Evolutionary conservation across 2,329 filamentous ascomycete genomes (phyloP).

Genomic region (Exophiala sideris): DNA sequence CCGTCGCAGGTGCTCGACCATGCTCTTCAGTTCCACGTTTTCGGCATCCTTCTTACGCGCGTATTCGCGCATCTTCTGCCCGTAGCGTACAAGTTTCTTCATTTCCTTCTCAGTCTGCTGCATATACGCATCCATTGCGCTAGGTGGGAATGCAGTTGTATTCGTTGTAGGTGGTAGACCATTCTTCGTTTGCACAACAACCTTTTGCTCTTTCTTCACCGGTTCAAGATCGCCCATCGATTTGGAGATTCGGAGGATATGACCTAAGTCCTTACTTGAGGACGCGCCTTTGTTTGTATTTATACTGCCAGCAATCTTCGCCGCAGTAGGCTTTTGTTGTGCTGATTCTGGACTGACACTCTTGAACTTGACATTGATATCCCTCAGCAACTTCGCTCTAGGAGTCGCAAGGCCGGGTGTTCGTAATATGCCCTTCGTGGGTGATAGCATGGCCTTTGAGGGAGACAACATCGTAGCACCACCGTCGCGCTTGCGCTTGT

Average conservation of each 20-base stretch:
- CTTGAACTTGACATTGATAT: slow-evolving; percentile 41
- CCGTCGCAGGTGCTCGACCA: slow-evolving; percentile 14
- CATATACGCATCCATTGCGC: slow-evolving; percentile 57
- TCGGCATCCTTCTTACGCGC: slow-evolving; percentile 22
- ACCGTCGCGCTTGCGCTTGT: slow-evolving; percentile 22
- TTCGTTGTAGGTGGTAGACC: not conserved
- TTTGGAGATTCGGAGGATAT: not conserved
- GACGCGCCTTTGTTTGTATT: not conserved
- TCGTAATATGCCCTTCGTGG: slow-evolving; percentile 62
- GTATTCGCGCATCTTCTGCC: slow-evolving; percentile 26
- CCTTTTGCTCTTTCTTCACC: not conserved
- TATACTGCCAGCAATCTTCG: too few relatives aligned
- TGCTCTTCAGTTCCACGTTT: slow-evolving; percentile 20
- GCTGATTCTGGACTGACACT: slow-evolving; percentile 23
- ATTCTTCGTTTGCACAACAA: not conserved
- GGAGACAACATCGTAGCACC: not conserved
- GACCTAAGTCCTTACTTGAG: not conserved
- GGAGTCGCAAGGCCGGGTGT: slow-evolving; percentile 58
- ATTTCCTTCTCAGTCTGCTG: slow-evolving; percentile 58
- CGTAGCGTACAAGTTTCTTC: slow-evolving; percentile 57
- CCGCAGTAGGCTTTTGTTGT: not conserved
- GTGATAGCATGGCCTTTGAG: slow-evolving; percentile 37
- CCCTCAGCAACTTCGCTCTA: slow-evolving; percentile 59
- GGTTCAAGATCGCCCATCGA: not conserved
- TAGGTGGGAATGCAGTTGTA: not conserved